Evolutionary conservation across 2,329 filamentous ascomycete species (phyloP), one percentile per base, ranked within the genome.

Genomic region (Phaeosphaeriaceae sp.): DNA sequence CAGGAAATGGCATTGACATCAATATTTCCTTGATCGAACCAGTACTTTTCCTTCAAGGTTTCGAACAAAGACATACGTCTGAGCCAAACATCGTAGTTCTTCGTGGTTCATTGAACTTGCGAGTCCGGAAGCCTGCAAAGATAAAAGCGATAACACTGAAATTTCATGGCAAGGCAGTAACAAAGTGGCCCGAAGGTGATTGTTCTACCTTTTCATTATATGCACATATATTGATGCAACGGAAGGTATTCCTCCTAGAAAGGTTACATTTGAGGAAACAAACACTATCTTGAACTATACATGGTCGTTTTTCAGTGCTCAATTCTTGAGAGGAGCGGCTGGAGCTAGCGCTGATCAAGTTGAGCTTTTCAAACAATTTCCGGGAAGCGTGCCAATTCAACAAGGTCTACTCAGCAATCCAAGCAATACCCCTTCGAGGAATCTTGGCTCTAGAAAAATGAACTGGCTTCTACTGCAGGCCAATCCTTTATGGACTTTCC

Each of bases 111-210:
- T 74, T 99, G 48, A 87, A 90, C 63, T 72, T 99, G 32, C 87
- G 87, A 51, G 83, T 97, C 11, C 87, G 89, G 37, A 97, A 97
- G 70, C 89, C 90, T 58, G 86, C 92, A 38, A 99, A 99, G 75
- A 87, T 99, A 60, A 97, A 96, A 77, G 88, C 90, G 3, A 84
- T 99, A 18, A 92, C 89, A 5, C 79, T 99, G 43, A 93, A 90
- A 64, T 89, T 99, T 61, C 84, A 87, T 32, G 94, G 93, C 23
- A 88, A 86, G 68, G 90, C 92, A 3, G 84, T 88, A 56, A 97
- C 94, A 1, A 92, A 96, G 68, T 99, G 94, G 94, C 93, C 94
- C 13, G n/a, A n/a, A n/a, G n/a, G n/a, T n/a, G n/a, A n/a, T n/a
- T n/a, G n/a, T n/a, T n/a, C n/a, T n/a, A n/a, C n/a, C n/a, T n/a